phyloP scores from a whole-genome alignment of 176 grass and related monocot species.

The Cenchrus americanus region DNA sequence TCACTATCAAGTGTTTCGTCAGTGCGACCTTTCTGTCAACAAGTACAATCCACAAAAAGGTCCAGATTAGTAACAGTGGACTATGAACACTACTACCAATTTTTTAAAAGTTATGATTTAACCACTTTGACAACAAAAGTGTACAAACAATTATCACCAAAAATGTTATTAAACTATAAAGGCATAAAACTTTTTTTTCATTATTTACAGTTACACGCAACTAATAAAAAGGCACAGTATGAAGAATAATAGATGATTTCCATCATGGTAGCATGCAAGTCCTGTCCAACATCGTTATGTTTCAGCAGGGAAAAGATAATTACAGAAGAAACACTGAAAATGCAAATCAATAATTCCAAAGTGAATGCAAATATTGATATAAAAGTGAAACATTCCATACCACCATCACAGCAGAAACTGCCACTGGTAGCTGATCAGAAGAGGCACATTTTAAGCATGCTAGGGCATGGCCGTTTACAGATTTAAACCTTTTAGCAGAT shows the following conservation, averaged over 20 bases:
- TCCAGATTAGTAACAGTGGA: slow-evolving; percentile 16
- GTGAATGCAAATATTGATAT: slow-evolving; percentile 12
- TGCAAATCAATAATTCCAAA: not conserved
- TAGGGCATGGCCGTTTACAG: slow-evolving; percentile 23
- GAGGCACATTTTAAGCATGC: slow-evolving; percentile 8
- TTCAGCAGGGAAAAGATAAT: slow-evolving; percentile 11
- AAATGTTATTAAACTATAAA: slow-evolving; percentile 13
- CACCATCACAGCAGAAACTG: not conserved
- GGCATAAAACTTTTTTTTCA: not conserved
- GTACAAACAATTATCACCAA: not conserved
- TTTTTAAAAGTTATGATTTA: not conserved
- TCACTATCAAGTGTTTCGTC: slow-evolving; percentile 26
- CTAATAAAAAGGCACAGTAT: not conserved
- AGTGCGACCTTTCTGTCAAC: slow-evolving; percentile 23
- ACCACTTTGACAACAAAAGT: slow-evolving; percentile 11
- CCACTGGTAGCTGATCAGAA: slow-evolving; percentile 18
- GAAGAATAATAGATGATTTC: not conserved
- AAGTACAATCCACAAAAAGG: slow-evolving; percentile 13
- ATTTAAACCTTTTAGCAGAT: slow-evolving; percentile 48
- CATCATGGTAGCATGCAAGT: not conserved
- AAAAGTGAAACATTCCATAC: slow-evolving; percentile 30
- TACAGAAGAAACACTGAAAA: not conserved
- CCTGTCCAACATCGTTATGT: slow-evolving; percentile 17
- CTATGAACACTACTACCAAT: slow-evolving; percentile 8
- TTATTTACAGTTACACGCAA: slow-evolving; percentile 3